Evolutionary conservation across 352 stramenopile genomes (phyloP), one percentile per base, ranked within the genome.

Genomic region (Blastocystis sp.): DNA sequence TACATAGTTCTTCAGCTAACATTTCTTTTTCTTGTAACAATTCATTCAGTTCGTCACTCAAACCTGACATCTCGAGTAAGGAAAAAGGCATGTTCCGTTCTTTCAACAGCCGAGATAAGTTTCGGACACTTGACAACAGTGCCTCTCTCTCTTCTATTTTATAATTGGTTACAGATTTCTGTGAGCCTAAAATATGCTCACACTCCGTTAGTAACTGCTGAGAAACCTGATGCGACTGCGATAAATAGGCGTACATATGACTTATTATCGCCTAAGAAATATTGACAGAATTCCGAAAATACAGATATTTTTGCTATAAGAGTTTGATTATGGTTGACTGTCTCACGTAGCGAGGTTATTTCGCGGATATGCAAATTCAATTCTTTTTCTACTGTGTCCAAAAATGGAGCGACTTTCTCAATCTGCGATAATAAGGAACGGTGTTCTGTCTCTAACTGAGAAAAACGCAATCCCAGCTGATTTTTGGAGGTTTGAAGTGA

Each of bases 1-100:
- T 50, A 7, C 73, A 53, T 43, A 84, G 39, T 43, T 84, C 73
- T 26, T 50, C 53, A 7, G 73, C 73, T 37, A 84, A 64, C 11
- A 84, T 43, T 69, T 84, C 73, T 55, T 68, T 66, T 43, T 84
- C 73, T 6, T 39, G 20, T 23, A 64, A n/a, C 18, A 64, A n/a
- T 15, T 34, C 50, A 2, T 66, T 13, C 39, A 61, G 64, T 41
- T 84, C 73, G 3, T 68, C 45, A 15, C 15, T 45, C 11, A 68
- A 23, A 15, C n/a, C 37, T 13, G 26, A 18, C 23, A 9, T 18
- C 5, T 23, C 34, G 0, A 77, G 20, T 13, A 77, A 9, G 29
- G n/a, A 13, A 26, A 66, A 34, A 61, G 53, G 13, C 13, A 15
- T 61, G 20, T 66, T 26, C 56, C 13, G 9, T 23, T 66, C 18